Base-by-base conservation (phyloP, 1,284 basidiomycete genomes). In the Cryptococcus floricola region DNA sequence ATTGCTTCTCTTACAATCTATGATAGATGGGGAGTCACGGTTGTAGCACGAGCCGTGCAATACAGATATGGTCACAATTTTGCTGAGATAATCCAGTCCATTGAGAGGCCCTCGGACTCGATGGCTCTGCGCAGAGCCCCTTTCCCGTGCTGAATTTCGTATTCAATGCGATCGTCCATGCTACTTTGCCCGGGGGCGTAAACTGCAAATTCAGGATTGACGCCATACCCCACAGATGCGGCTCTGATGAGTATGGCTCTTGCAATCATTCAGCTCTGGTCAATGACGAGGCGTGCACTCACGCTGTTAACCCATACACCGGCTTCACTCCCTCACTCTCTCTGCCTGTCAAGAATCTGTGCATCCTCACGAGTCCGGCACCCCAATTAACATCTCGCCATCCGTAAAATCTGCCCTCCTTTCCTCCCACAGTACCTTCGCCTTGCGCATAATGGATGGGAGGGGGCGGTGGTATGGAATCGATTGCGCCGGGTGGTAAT, bases 301-400 rank as follows among this genome's bases (percentile, higher is more conserved):
- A 91, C 88, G 88, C 83, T 48, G 90, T 92, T 14, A 91, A 76
- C 3, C 89, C 89, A 61, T 85, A 89, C 1, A 92, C 84, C 14
- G 89, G 90, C 65, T 89, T 90, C 18, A 89, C 83, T 0, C 88
- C 88, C 16, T 85, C 84, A 5, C 81, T 83, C 71, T 92, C 89
- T 41, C 88, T 77, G 0, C 89, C 89, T 0, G 89, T 92, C 43
- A 91, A 78, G 76, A 92, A 91, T 14, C 81, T 79, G 74, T 92
- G 89, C 66, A 85, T 81, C 23, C 88, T 80, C 13, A 84, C 67
- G n/a, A 56, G 61, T 7, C 64, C 62, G 9, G 57, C 45, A 6
- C 78, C 77, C 69, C 81, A 83, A 5, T 77, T 70, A 46, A 81
- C 67, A 67, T 90, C 88, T 39, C 69, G 77, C 57, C 79, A 84